Evolutionary conservation across 352 stramenopile species (phyloP), one percentile per base, ranked within the genome.

Genomic region (Salisapilia sapeloensis): DNA sequence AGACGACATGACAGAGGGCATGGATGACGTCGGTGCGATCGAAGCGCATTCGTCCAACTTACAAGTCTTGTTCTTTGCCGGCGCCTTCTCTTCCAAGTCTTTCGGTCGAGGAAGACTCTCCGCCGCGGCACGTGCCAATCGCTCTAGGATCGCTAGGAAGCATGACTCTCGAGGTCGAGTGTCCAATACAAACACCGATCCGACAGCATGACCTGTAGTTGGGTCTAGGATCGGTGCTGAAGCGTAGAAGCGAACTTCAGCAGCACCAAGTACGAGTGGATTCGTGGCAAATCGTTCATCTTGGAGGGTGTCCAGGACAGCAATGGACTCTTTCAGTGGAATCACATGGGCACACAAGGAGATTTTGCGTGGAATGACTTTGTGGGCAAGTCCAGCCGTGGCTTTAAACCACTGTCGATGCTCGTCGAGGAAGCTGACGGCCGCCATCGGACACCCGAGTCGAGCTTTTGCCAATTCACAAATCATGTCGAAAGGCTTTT

Each of bases 241-340:
- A 4, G 92, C 92, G 54, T 97, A 97, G 45, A 97, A 97, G n/a
- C 89, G 75, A 22, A 97, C 77, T 29, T 77, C 58, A 4, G 85
- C 77, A 18, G 63, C 60, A 13, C 86, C 84, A 1, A 65, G 82
- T 1, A 96, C 85, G 2, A 97, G 62, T 25, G 76, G 65, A 53
- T 94, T 96, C 27, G 61, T 48, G 15, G 61, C 47, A 40, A 97
- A 97, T 17, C 86, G 66, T 36, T 50, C 42, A 54, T 97, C 89
- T 29, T 85, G 64, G 13, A 74, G 52, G 6, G 80, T 86, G 46
- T 97, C 84, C 8, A 81, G 65, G 3, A 97, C 66, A 12, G 90
- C 69, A 8, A 85, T 50, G 18, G 69, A 50, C 38, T 82, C 66
- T 20, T 60, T 57, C 10, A 44, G 40, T 34, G 49, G 55, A 10